phyloP scores from a whole-genome alignment of 192 early-diverging fungal species.

The Backusella morwellensis region DNA sequence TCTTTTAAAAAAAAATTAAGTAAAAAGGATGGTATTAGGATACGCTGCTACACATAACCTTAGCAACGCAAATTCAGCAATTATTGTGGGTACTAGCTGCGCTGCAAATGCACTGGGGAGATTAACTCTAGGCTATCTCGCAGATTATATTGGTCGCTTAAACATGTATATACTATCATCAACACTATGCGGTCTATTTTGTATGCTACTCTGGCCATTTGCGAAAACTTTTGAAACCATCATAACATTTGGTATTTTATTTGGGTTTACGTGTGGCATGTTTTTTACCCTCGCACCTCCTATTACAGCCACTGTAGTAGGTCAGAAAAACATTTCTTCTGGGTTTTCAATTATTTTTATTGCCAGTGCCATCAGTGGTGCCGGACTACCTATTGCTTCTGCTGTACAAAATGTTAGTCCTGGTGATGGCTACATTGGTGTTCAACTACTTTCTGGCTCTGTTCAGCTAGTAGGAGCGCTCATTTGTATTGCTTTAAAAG shows the following conservation, averaged over 20 bases:
- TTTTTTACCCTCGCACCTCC: conserved; percentile 29
- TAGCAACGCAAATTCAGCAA: background rate
- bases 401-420: conserved; percentile 10
- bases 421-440: conserved; percentile 10
- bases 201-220: conserved; percentile 24
- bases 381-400: conserved; percentile 21
- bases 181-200: conserved; percentile 12
- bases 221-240: conserved; percentile 17
- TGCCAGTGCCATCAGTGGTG: background rate
- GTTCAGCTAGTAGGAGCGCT: conserved; percentile 8
- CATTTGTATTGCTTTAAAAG: conserved; percentile 9
- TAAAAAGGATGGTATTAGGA: background rate
- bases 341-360: conserved; percentile 18
- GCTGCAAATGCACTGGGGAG: conserved; percentile 27
- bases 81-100: conserved; percentile 7
- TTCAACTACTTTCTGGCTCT: conserved; percentile 22
- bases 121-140: conserved; percentile 15
- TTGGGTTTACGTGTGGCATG: conserved; percentile 21
- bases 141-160: conserved; percentile 29
- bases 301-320: conserved; percentile 27
- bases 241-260: conserved; percentile 22
- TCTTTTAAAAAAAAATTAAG: background rate
- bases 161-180: conserved; percentile 23
- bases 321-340: conserved; percentile 17
- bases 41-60: conserved; percentile 14